phyloP scores from a whole-genome alignment of 306 rosid species.

The Vigna hirtella region DNA sequence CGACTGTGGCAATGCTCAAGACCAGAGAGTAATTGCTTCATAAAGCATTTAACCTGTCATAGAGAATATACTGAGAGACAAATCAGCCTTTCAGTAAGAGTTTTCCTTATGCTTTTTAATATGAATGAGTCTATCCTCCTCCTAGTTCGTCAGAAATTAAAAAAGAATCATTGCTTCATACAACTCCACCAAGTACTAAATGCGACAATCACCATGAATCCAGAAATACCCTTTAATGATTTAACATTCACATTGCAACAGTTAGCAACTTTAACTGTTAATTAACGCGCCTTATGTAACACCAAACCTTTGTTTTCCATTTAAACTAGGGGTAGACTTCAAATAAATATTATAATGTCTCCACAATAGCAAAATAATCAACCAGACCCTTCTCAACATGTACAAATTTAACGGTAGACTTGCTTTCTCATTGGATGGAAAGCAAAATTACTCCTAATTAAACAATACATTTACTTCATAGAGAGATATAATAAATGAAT shows the following conservation, averaged over 20 bases:
- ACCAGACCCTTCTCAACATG: conserved; percentile 37
- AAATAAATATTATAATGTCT: conserved; percentile 3
- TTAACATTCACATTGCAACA: conserved; percentile 31
- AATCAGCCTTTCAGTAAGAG: conserved; percentile 47
- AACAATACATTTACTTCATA: conserved; percentile 36
- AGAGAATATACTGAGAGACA: conserved; percentile 53
- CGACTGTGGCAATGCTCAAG: conserved; percentile 96
- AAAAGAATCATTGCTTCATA: conserved; percentile 17
- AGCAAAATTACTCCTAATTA: conserved; percentile 29
- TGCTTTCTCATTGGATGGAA: conserved; percentile 28
- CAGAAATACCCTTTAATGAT: conserved; percentile 28
- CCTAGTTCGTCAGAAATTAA: conserved; percentile 21
- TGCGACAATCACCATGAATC: conserved; percentile 24
- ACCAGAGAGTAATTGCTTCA: conserved; percentile 95
- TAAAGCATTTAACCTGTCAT: conserved; percentile 93
- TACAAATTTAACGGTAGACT: neutral
- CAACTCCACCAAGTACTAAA: conserved; percentile 16
- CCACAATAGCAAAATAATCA: conserved; percentile 38
- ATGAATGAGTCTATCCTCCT: conserved; percentile 13
- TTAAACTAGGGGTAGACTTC: conserved; percentile 38
- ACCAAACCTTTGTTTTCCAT: conserved; percentile 35
- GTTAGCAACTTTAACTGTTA: conserved; percentile 17
- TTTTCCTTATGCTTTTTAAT: conserved; percentile 25
- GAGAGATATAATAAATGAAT: conserved; percentile 41
- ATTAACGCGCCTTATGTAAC: conserved; percentile 3